Percentiles rank a stretch among this genome's conserved stretches.
phyloP scores from a whole-genome alignment of 352 stramenopile genomes.

The Globisporangium solare region DNA sequence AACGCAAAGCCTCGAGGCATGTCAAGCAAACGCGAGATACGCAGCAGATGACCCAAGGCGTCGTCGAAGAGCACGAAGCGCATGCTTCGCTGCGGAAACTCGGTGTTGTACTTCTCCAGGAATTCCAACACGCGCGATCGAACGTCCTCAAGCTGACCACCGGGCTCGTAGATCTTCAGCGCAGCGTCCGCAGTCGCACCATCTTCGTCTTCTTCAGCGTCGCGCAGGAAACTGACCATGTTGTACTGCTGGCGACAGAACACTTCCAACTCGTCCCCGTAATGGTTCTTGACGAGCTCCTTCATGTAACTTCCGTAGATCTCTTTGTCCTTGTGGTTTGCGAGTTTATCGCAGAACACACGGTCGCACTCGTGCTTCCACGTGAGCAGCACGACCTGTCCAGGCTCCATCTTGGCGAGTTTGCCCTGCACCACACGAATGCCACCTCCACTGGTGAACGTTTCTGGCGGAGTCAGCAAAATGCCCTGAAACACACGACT shows the following conservation, averaged over 20 bases:
- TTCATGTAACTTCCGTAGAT: constrained; percentile 91
- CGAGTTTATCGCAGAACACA: constrained; percentile 98
- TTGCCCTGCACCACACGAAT: constrained; percentile 82
- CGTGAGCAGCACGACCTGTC: constrained; percentile 91
- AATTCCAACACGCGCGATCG: constrained; percentile 92
- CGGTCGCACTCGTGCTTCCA: constrained; percentile 98
- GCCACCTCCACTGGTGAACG: constrained; percentile 89
- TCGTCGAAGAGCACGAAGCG: constrained; percentile 98
- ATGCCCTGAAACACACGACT: constrained; percentile 98
- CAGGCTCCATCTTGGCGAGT: constrained; percentile 86
- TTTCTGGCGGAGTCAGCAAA: constrained; percentile 93
- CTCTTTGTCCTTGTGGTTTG: constrained; percentile 96
- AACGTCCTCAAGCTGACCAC: constrained; percentile 91
- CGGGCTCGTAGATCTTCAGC: constrained; percentile 97
- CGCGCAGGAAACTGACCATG: constrained; percentile 98
- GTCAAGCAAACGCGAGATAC: constrained; percentile 95
- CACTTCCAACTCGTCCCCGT: constrained; percentile 82
- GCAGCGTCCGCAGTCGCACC: constrained; percentile 91
- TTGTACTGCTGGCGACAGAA: constrained; percentile 76
- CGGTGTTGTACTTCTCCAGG: constrained; percentile 96
- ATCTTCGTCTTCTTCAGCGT: constrained; percentile 96
- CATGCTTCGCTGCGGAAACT: constrained; percentile 95
- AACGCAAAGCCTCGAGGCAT: constrained; percentile 95
- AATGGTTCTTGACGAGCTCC: constrained; percentile 88
- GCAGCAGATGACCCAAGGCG: constrained; percentile 94